Conservation (phyloP, 768 basidiomycete species). For the Fistulinella prunicolor region DNA sequence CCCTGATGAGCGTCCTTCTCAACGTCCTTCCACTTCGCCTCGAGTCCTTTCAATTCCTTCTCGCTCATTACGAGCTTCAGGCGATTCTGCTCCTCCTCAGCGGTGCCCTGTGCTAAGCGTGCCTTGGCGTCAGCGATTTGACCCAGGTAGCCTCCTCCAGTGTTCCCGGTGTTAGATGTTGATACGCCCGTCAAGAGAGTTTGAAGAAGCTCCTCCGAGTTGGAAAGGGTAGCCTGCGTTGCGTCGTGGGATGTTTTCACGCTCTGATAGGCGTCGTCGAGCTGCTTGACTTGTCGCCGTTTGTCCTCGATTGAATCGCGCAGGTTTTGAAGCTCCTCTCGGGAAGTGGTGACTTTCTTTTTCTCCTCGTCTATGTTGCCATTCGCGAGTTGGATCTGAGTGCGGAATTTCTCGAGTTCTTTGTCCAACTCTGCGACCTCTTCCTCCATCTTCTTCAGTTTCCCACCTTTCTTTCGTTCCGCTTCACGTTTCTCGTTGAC, state of each 20-base stretch:
- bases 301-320: constrained; percentile 57
- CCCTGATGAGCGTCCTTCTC: constrained; percentile 82
- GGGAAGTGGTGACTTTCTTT: constrained; percentile 48
- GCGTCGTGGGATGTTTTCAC: constrained; percentile 69
- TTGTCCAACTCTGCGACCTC: constrained; percentile 76
- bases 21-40: constrained; percentile 77
- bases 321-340: constrained; percentile 61
- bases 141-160: constrained; percentile 93
- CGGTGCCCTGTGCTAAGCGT: constrained; percentile 67
- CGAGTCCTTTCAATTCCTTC: constrained; percentile 75
- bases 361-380: constrained; percentile 78
- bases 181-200: constrained; percentile 91
- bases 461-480: constrained; percentile 92
- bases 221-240: constrained; percentile 58
- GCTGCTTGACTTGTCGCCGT: constrained; percentile 51
- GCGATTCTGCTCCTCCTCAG: constrained; percentile 82
- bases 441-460: constrained; percentile 81
- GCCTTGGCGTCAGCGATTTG: constrained; percentile 86
- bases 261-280: constrained; percentile 52
- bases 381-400: constrained; percentile 81
- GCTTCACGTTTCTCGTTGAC: constrained; percentile 77
- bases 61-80: constrained; percentile 73
- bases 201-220: constrained; percentile 90
- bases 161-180: constrained; percentile 58
- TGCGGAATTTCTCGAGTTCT: constrained; percentile 73